These are phyloP conservation scores for Eucalyptus marginata DNA, from an alignment of 345 rosid species.

Conservation along the genomic window DNA sequence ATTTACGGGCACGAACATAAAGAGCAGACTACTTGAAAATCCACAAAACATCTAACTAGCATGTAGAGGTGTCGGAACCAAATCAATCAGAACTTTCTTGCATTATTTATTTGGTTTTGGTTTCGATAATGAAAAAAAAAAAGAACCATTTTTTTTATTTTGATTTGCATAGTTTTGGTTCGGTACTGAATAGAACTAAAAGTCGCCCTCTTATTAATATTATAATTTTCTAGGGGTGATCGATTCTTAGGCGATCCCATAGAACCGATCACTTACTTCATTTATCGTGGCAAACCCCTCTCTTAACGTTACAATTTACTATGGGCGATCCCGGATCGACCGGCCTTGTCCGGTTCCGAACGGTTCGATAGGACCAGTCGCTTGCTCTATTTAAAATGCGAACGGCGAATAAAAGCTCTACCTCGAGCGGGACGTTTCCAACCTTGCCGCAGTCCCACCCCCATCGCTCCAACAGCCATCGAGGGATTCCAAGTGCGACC, in stretches of 20 bases:
- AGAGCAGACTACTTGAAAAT: rapidly evolving
- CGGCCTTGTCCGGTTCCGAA: rapidly evolving
- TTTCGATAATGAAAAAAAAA: too few species aligned
- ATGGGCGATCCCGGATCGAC: rapidly evolving
- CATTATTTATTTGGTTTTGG: rapidly evolving
- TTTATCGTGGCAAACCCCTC: too few species aligned
- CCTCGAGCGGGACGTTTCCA: background rate
- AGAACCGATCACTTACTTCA: rapidly evolving
- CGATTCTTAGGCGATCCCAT: rapidly evolving
- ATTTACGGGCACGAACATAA: rapidly evolving
- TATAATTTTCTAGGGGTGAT: background rate
- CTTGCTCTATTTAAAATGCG: too few species aligned
- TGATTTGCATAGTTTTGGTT: rapidly evolving
- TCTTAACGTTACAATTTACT: too few species aligned
- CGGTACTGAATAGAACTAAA: rapidly evolving
- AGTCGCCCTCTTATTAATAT: rapidly evolving
- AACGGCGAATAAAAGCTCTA: background rate
- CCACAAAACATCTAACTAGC: rapidly evolving
- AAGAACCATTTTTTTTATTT: rapidly evolving
- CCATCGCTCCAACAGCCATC: background rate
- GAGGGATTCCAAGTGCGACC: too few species aligned
- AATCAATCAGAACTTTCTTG: background rate
- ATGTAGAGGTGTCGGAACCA: rapidly evolving
- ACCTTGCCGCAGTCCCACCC: background rate
- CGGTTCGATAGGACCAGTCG: too few species aligned